Evolutionary conservation across 345 rosid species (phyloP), one percentile per base, ranked within the genome.

Genomic region (Arabidopsis arenosa): DNA sequence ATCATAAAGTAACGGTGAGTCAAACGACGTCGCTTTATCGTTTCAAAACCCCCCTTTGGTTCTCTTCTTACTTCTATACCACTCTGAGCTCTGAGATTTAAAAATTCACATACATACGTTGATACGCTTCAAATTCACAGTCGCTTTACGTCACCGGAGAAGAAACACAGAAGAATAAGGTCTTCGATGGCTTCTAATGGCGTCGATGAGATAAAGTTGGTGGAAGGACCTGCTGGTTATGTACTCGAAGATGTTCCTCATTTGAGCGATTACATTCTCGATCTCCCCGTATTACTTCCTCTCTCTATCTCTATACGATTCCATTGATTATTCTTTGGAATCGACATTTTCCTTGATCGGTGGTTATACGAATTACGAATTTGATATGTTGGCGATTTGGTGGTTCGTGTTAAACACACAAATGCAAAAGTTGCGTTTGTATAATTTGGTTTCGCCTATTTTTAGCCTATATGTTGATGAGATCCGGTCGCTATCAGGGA

Each of bases 201-300:
- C 56, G 57, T 33, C 32, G 56, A 78, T 66, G 61, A 75, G 30
- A 72, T 65, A 35, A 87, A 85, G 77, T 9, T 81, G 65, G 83
- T 83, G 40, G 37, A 78, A 32, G 93, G 91, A 28, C 72, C 70
- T 12, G 86, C 77, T 49, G 96, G 97, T 51, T 92, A 84, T 59
- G 83, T 88, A 1, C 93, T 92, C 73, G 89, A 92, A 83, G 93
- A 89, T 71, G 88, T 92, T 65, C 95, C 93, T 82, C 97, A 92
- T 52, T 58, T 89, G 37, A 75, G 79, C 57, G 96, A 93, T 84
- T 93, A 87, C 84, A 74, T 91, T 81, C 75, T 80, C 48, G 74
- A 82, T 84, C 90, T 93, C 74, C 80, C 85, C 5, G 98, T 91
- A 83, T 26, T n/a, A 43, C 60, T 61, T 64, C 17, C 14, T 63